Conservation (phyloP, 306 rosid genomes). For the Rubus idaeus region DNA sequence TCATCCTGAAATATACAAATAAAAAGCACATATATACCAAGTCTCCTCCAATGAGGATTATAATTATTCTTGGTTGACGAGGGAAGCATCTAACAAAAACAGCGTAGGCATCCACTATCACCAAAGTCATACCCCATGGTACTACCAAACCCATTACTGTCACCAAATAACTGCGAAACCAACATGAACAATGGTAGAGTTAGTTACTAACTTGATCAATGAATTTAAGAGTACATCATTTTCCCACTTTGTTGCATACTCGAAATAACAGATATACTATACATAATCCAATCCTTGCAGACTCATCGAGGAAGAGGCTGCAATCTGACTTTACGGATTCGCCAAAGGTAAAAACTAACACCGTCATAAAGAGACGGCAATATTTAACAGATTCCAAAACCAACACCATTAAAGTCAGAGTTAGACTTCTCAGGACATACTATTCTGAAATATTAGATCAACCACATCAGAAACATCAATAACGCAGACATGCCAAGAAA, state of each 20-base stretch:
- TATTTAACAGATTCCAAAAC: not conserved
- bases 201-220: not conserved
- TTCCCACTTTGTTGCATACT: not conserved
- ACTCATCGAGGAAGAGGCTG: not conserved
- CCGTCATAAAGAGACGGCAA: not conserved
- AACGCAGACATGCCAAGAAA: not conserved
- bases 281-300: not conserved
- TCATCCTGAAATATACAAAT: not conserved
- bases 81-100: slow-evolving; percentile 60
- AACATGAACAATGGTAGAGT: slow-evolving; percentile 26
- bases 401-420: slow-evolving; percentile 2
- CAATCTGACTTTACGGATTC: not conserved
- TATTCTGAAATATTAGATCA: not conserved
- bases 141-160: slow-evolving; percentile 87
- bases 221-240: not conserved
- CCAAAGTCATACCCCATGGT: slow-evolving; percentile 86
- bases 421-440: not conserved
- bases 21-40: slow-evolving; percentile 53
- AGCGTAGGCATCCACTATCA: slow-evolving; percentile 72
- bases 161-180: slow-evolving; percentile 70
- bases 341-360: not conserved
- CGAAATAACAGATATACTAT: not conserved
- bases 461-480: not conserved
- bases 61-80: slow-evolving; percentile 53
- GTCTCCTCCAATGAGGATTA: slow-evolving; percentile 62